Evolutionary conservation across 441 rosid species (phyloP).

Genomic region (Biscutella laevigata): DNA sequence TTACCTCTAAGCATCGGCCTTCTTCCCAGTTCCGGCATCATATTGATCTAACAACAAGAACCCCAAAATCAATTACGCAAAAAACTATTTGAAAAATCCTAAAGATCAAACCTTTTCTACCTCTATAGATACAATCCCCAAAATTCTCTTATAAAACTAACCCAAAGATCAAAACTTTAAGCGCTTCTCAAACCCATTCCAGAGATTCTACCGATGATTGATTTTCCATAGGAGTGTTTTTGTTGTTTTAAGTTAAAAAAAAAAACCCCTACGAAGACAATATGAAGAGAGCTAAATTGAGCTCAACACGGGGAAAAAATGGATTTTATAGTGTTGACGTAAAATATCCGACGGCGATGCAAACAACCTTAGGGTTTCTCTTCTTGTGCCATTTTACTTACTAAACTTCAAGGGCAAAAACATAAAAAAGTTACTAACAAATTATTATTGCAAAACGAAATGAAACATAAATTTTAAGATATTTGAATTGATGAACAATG

Average conservation of each 20-base stretch:
- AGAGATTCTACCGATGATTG: not conserved
- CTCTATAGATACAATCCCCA: not conserved
- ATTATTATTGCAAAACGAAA: too few relatives aligned
- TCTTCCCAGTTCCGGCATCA: conserved; percentile 65
- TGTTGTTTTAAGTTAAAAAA: not conserved
- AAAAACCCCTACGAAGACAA: conserved; percentile 5
- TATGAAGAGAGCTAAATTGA: not conserved
- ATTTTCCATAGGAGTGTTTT: not conserved
- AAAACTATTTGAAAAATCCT: not conserved
- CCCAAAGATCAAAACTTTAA: conserved; percentile 27
- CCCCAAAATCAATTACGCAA: too few relatives aligned
- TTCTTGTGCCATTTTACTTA: too few relatives aligned
- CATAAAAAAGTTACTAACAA: too few relatives aligned
- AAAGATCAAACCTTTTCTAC: conserved; percentile 15
- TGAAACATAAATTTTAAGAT: too few relatives aligned
- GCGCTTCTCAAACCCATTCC: conserved; percentile 26
- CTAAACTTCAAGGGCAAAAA: too few relatives aligned
- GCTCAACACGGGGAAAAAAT: too few relatives aligned
- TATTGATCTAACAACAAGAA: not conserved
- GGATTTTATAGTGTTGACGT: conserved; percentile 27
- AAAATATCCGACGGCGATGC: conserved; percentile 74
- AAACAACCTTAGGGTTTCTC: conserved; percentile 87
- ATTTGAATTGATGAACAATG: too few relatives aligned
- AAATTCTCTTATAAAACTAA: conserved; percentile 1
- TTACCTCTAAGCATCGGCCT: conserved; percentile 59